phyloP scores from a whole-genome alignment of 352 stramenopile species.

The Blastocystis sp. region DNA sequence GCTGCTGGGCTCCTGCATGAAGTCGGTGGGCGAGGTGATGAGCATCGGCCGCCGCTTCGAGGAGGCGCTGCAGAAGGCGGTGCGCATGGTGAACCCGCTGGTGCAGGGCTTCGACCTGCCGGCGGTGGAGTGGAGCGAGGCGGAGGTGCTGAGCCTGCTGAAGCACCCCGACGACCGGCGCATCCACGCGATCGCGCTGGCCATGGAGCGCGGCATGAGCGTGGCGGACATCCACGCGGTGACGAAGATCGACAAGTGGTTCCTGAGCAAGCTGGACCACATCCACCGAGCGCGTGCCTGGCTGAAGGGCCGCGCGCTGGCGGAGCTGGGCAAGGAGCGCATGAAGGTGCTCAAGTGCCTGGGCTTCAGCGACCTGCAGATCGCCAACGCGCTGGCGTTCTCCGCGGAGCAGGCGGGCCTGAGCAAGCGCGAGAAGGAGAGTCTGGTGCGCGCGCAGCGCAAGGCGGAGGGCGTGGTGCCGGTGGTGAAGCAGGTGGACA shows the following conservation, averaged over 20 bases:
- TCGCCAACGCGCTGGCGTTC: slow-evolving; percentile 78
- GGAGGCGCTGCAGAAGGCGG: slow-evolving; percentile 92
- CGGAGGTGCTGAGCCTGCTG: slow-evolving; percentile 76
- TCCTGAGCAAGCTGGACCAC: slow-evolving; percentile 89
- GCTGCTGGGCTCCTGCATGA: slow-evolving; percentile 92
- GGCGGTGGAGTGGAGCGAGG: slow-evolving; percentile 72
- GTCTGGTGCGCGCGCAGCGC: slow-evolving; percentile 79
- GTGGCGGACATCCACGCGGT: slow-evolving; percentile 93
- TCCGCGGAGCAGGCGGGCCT: neutral
- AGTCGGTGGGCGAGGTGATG: slow-evolving; percentile 94
- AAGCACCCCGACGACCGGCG: slow-evolving; percentile 78
- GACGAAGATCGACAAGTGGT: slow-evolving; percentile 99
- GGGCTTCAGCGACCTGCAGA: slow-evolving; percentile 85
- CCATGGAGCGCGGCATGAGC: slow-evolving; percentile 84
- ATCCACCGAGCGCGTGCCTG: slow-evolving; percentile 76
- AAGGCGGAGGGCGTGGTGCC: slow-evolving; percentile 85
- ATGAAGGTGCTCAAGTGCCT: slow-evolving; percentile 81
- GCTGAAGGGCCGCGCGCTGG: slow-evolving; percentile 73
- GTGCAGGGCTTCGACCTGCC: slow-evolving; percentile 83
- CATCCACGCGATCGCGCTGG: slow-evolving; percentile 75
- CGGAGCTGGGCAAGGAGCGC: slow-evolving; percentile 81
- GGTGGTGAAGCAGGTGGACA: slow-evolving; percentile 97
- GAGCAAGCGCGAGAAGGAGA: slow-evolving; percentile 73
- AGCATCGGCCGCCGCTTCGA: slow-evolving; percentile 92
- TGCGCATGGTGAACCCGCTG: slow-evolving; percentile 90